These are phyloP conservation scores for Candida khao-thaluensis DNA, from an alignment of 805 yeast species.

Conservation along the genomic window DNA sequence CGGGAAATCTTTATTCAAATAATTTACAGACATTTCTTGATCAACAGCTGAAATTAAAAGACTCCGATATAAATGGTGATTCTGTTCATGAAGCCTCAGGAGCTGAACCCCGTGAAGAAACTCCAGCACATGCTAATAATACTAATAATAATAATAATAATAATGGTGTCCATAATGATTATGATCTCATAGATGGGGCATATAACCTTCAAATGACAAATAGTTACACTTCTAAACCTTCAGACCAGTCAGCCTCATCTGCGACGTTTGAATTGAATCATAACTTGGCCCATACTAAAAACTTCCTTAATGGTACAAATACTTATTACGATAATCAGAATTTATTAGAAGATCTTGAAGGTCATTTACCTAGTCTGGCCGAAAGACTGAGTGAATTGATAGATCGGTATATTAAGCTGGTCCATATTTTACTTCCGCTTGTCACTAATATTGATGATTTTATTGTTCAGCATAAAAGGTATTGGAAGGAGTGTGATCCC, in stretches of 20 bases:
- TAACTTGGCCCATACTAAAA: conserved; percentile 15
- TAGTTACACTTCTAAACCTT: conserved; percentile 2
- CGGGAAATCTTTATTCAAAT: conserved; percentile 3
- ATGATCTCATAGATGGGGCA: background rate
- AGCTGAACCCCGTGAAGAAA: no score
- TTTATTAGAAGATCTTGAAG: conserved; percentile 36
- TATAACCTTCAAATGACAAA: conserved; percentile 2
- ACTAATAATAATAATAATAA: no score
- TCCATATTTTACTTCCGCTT: conserved; percentile 56
- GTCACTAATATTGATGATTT: conserved; percentile 47
- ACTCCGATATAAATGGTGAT: conserved; percentile 7
- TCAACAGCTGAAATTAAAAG: conserved; percentile 9
- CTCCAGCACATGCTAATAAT: no score
- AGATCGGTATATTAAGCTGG: conserved; percentile 49
- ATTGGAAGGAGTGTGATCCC: conserved; percentile 41
- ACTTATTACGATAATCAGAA: conserved; percentile 35
- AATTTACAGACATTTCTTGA: conserved; percentile 6
- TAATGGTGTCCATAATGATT: background rate
- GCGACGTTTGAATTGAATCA: conserved; percentile 12
- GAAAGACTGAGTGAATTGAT: conserved; percentile 48
- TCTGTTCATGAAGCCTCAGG: background rate
- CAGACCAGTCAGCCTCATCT: conserved; percentile 6
- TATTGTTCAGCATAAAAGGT: conserved; percentile 44
- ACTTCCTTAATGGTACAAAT: conserved; percentile 38
- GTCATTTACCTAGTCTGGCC: conserved; percentile 43